Conservation (phyloP, 179 eudicot species). For the Patellifolia procumbens region DNA sequence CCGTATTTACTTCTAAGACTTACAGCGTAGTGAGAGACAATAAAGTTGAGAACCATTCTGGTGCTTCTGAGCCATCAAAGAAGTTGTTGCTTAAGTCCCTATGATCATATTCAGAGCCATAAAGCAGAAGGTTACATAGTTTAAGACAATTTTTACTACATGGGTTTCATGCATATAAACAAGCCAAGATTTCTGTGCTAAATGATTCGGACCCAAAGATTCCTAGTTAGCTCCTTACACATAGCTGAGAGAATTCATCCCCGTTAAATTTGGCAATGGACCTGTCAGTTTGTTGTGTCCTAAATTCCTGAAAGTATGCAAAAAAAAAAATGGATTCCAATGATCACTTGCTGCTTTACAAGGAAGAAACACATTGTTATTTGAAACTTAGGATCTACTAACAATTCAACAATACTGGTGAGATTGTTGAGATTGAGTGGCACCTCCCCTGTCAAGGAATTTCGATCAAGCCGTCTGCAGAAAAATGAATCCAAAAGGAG, state of each 20-base stretch:
- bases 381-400: conserved; percentile 36
- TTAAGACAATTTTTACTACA: no score
- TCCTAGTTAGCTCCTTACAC: conserved; percentile 61
- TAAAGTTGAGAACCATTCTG: conserved; percentile 74
- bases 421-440: conserved; percentile 78
- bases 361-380: neutral
- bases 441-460: conserved; percentile 53
- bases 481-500: neutral
- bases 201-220: neutral
- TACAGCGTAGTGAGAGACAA: conserved; percentile 74
- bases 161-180: no score
- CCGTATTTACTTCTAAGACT: no score
- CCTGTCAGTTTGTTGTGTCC: conserved; percentile 75
- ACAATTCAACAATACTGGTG: conserved; percentile 63
- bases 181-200: neutral
- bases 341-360: conserved; percentile 2
- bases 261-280: conserved; percentile 63
- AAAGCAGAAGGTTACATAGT: neutral
- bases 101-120: conserved; percentile 17
- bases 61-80: conserved; percentile 63
- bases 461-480: conserved; percentile 64
- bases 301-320: conserved; percentile 53
- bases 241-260: conserved; percentile 68
- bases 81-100: conserved; percentile 91
- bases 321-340: neutral